These are phyloP conservation scores for Colletotrichum eleusines DNA, from an alignment of 2,329 filamentous ascomycete genomes.

Conservation along the genomic window DNA sequence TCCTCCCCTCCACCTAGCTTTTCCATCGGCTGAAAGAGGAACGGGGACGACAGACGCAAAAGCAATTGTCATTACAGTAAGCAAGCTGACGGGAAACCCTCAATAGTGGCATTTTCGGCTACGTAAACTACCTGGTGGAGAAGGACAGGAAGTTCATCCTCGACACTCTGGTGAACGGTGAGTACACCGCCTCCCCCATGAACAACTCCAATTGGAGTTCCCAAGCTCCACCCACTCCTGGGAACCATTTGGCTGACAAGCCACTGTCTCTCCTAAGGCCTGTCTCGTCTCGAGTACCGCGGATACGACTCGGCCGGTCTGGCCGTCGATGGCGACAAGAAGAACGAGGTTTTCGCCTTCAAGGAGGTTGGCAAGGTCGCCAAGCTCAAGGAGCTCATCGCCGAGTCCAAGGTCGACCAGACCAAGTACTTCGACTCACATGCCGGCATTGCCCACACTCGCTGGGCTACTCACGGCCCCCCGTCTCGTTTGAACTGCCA, in stretches of 20 bases:
- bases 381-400: constrained; percentile 94
- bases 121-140: constrained; percentile 99
- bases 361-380: constrained; percentile 99
- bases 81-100: constrained; percentile 43
- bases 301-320: constrained; percentile 98
- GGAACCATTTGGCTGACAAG: constrained; percentile 47
- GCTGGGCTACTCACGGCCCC: constrained; percentile 97
- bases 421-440: constrained; percentile 97
- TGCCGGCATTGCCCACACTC: constrained; percentile 97
- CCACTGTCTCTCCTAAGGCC: constrained; percentile 67
- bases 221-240: constrained; percentile 30
- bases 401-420: constrained; percentile 83
- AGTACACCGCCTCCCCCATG: constrained; percentile 53
- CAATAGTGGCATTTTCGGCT: constrained; percentile 91
- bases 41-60: constrained; percentile 1
- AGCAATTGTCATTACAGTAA: constrained; percentile 31
- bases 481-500: constrained; percentile 97
- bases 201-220: constrained; percentile 21
- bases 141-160: constrained; percentile 98
- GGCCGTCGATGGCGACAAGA: constrained; percentile 97
- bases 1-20: constrained; percentile 9
- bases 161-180: constrained; percentile 95
- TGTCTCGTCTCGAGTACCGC: constrained; percentile 96
- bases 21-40: constrained; percentile 15
- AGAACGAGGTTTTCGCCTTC: constrained; percentile 96